Evolutionary conservation across 2,329 filamentous ascomycete species (phyloP).

Genomic region (Mollisiaceae sp.): DNA sequence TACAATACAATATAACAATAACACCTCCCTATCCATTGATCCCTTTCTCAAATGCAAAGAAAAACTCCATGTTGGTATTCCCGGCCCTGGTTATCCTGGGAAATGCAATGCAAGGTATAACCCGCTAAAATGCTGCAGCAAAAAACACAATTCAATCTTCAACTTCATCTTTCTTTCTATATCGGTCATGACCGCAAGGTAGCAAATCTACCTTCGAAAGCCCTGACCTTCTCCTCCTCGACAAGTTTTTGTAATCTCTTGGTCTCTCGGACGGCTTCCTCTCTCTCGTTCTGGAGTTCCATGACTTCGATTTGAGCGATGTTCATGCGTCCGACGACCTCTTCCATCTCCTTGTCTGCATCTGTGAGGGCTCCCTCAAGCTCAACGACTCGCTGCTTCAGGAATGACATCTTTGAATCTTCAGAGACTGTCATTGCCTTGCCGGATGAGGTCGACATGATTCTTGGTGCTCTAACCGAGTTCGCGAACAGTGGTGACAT

Average conservation of each 20-base stretch:
- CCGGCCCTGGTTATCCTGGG: background rate
- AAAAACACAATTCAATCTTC: constrained; percentile 10
- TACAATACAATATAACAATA: background rate
- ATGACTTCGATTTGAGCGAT: constrained; percentile 82
- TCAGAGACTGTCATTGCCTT: constrained; percentile 70
- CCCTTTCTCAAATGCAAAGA: background rate
- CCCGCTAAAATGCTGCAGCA: constrained; percentile 17
- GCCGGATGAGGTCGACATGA: constrained; percentile 53
- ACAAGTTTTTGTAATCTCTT: constrained; percentile 71
- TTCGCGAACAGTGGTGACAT: constrained; percentile 65
- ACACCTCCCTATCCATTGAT: background rate
- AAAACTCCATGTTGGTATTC: background rate
- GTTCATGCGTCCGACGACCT: constrained; percentile 83
- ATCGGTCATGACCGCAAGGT: constrained; percentile 32
- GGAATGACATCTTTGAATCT: constrained; percentile 72
- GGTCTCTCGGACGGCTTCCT: constrained; percentile 75
- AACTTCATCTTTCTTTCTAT: background rate
- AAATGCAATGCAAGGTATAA: constrained; percentile 14
- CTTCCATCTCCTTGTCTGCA: constrained; percentile 81
- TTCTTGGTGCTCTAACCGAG: constrained; percentile 58
- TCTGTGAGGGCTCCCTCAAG: constrained; percentile 80
- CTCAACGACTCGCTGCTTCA: constrained; percentile 81
- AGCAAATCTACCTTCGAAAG: constrained; percentile 40
- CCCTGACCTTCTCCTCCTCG: constrained; percentile 47
- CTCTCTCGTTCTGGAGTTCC: constrained; percentile 75